Percentiles rank a stretch among this genome's conserved stretches.
phyloP scores from a whole-genome alignment of 768 basidiomycete genomes.

The Russula emetica region DNA sequence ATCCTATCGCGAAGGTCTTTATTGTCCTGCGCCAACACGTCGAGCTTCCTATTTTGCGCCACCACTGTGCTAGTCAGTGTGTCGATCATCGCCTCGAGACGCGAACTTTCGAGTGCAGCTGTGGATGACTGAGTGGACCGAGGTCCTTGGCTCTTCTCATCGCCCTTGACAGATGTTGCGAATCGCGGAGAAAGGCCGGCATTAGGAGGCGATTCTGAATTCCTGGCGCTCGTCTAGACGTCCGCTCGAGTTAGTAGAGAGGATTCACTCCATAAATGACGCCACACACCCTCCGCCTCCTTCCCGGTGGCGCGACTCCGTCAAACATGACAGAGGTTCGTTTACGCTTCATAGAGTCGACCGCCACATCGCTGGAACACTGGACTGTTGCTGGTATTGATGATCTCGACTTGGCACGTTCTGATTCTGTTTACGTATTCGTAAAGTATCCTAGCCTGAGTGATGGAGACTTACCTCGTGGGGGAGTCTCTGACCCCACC shows the following conservation, averaged over 20 bases:
- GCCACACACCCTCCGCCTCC: conserved; percentile 18
- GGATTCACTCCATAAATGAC: background rate
- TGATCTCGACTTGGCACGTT: background rate
- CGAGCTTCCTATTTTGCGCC: conserved; percentile 15
- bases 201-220: background rate
- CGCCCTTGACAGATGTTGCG: background rate
- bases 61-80: background rate
- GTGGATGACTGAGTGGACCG: background rate
- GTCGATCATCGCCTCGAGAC: background rate
- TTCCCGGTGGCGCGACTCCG: conserved; percentile 13
- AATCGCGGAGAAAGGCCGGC: background rate
- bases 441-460: background rate
- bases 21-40: conserved; percentile 2
- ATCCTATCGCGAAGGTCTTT: conserved; percentile 2
- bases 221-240: background rate
- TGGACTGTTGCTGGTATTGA: background rate
- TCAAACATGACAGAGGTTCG: conserved; percentile 6
- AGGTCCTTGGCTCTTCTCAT: background rate
- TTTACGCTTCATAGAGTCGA: conserved; percentile 13
- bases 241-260: background rate
- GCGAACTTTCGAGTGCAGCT: background rate
- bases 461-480: conserved; percentile 11
- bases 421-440: conserved; percentile 10
- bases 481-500: conserved; percentile 6
- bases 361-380: background rate